Conservation (phyloP, 495 filamentous ascomycete genomes). For the Recurvomyces mirabilis region DNA sequence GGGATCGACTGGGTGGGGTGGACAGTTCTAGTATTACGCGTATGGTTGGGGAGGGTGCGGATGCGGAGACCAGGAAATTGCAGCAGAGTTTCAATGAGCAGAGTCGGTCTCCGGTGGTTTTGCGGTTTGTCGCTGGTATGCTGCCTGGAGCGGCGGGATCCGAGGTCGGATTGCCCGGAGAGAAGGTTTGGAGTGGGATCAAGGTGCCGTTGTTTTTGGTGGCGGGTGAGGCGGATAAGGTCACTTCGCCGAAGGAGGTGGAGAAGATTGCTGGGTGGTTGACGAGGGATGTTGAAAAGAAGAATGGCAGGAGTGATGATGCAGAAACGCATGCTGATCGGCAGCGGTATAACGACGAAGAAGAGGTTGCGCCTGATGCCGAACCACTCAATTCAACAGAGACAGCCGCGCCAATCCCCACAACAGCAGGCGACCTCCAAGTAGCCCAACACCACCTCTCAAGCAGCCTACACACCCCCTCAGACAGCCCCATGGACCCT, state of each 20-base stretch:
- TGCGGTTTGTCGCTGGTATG: slow-evolving; percentile 46
- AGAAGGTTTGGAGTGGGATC: slow-evolving; percentile 62
- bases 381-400: neutral
- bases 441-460: neutral
- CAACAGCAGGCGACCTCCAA: neutral
- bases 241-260: slow-evolving; percentile 61
- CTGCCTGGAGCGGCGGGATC: slow-evolving; percentile 45
- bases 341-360: too few relatives aligned
- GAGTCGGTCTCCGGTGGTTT: slow-evolving; percentile 68
- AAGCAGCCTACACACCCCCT: too few relatives aligned
- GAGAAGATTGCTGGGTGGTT: slow-evolving; percentile 55
- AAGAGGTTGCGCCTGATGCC: neutral
- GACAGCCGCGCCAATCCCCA: neutral
- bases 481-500: too few relatives aligned
- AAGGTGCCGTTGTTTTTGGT: slow-evolving; percentile 64
- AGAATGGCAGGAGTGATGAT: slow-evolving; percentile 14
- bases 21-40: slow-evolving; percentile 67
- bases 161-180: slow-evolving; percentile 52
- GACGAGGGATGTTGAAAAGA: slow-evolving; percentile 27
- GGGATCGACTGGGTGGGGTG: slow-evolving; percentile 68
- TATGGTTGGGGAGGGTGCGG: slow-evolving; percentile 65
- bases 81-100: slow-evolving; percentile 78
- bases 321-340: neutral
- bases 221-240: slow-evolving; percentile 62
- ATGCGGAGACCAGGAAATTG: slow-evolving; percentile 60